These are phyloP conservation scores for Ogataea allantospora DNA, from an alignment of 805 yeast species.

Conservation along the genomic window DNA sequence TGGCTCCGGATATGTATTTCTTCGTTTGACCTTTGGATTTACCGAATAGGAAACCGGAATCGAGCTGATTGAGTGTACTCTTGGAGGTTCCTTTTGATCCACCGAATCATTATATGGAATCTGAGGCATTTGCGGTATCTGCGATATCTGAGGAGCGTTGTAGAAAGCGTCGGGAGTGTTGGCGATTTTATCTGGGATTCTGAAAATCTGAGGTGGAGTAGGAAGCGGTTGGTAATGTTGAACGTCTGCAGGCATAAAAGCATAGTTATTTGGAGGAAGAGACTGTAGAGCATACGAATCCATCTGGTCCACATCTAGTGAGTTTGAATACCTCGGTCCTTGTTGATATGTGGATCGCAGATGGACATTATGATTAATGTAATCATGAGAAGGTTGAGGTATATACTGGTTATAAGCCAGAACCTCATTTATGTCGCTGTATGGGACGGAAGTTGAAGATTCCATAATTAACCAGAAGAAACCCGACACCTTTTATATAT, in stretches of 20 bases:
- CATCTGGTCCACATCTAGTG: conserved; percentile 1
- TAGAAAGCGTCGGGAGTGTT: conserved; percentile 11
- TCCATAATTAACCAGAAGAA: conserved; percentile 6
- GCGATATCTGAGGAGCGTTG: conserved; percentile 6
- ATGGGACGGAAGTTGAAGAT: conserved; percentile 10
- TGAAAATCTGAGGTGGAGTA: conserved; percentile 14
- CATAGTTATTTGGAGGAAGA: conserved; percentile 4
- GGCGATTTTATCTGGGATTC: conserved; percentile 7
- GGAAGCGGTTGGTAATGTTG: conserved; percentile 14
- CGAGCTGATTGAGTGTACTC: conserved; percentile 11
- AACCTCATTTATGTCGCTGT: conserved; percentile 16
- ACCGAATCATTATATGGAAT: not conserved
- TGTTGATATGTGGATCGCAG: conserved; percentile 1
- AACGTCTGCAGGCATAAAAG: conserved; percentile 1
- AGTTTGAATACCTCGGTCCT: conserved; percentile 5
- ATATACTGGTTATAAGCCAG: conserved; percentile 15
- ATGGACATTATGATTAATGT: not conserved
- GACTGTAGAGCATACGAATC: not conserved
- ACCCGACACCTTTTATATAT: conserved; percentile 1
- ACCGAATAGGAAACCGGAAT: conserved; percentile 1
- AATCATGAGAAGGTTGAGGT: conserved; percentile 8
- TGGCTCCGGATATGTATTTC: conserved; percentile 17
- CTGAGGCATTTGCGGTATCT: not conserved
- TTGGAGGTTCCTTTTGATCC: conserved; percentile 10
- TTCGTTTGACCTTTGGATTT: conserved; percentile 7